Evolutionary conservation across 352 stramenopile species (phyloP).

Genomic region (Phytophthora crassamura): DNA sequence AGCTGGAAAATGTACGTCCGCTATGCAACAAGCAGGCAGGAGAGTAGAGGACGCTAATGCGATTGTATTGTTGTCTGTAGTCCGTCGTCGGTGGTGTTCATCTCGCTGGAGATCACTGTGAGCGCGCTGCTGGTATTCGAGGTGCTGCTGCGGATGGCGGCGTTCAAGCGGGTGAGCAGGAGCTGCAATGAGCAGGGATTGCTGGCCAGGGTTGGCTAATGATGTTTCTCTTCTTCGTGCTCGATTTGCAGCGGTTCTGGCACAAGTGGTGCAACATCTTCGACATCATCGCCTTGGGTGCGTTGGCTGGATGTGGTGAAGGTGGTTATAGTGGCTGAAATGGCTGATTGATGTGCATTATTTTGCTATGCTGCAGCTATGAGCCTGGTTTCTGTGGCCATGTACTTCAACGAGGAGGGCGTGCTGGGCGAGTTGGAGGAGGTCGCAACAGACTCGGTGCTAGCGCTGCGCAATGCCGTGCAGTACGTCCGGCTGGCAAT

Average conservation of each 20-base stretch:
- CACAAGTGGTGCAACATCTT: conserved; percentile 89
- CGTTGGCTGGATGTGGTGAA: not conserved
- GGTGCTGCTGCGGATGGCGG: conserved; percentile 83
- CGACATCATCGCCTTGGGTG: conserved; percentile 78
- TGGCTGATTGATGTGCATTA: not conserved
- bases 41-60: not conserved
- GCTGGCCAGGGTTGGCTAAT: not conserved
- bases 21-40: not conserved
- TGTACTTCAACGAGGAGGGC: conserved; percentile 89
- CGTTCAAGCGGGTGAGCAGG: conserved; percentile 65
- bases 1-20: conserved; percentile 73
- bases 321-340: not conserved
- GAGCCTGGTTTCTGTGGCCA: conserved; percentile 77
- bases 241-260: conserved; percentile 68
- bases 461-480: conserved; percentile 78
- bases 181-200: not conserved
- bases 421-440: conserved; percentile 86
- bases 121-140: conserved; percentile 81
- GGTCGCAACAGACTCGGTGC: conserved; percentile 75
- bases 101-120: conserved; percentile 81
- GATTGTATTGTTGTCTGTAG: conserved; percentile 30
- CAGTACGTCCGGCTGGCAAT: conserved; percentile 85
- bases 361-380: conserved; percentile 49
- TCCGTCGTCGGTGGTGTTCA: conserved; percentile 78
- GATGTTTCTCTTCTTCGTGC: not conserved